These are phyloP conservation scores for Trichoderma lentiforme DNA, from an alignment of 2,329 filamentous ascomycete genomes.

Conservation along the genomic window DNA sequence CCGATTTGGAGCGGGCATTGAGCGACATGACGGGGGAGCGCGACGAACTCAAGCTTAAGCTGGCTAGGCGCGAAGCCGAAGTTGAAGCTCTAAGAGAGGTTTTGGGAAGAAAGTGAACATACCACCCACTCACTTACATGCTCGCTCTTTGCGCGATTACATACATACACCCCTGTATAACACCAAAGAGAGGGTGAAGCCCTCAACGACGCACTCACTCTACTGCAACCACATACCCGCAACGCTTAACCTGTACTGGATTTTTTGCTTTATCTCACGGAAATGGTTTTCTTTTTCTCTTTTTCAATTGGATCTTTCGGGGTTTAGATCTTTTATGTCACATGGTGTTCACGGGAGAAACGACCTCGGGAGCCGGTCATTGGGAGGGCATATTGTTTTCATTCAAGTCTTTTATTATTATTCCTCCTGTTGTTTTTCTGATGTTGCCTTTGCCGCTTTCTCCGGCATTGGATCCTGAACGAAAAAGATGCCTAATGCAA, in stretches of 20 bases:
- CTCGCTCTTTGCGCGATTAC: background rate
- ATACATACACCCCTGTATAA: background rate
- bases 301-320: background rate
- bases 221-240: background rate
- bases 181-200: background rate
- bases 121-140: background rate
- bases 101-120: slow-evolving; percentile 32
- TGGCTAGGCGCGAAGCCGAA: slow-evolving; percentile 64
- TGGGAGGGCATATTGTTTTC: background rate
- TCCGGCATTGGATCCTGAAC: background rate
- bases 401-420: background rate
- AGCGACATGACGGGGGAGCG: slow-evolving; percentile 57
- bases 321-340: slow-evolving; percentile 2
- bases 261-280: background rate
- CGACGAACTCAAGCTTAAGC: slow-evolving; percentile 59
- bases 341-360: background rate
- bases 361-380: background rate
- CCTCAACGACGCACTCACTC: background rate
- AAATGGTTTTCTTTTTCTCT: background rate
- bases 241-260: background rate
- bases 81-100: slow-evolving; percentile 57
- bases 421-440: background rate
- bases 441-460: background rate
- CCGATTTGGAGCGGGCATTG: slow-evolving; percentile 58
- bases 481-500: background rate